These are phyloP conservation scores for Suillus bovinus DNA, from an alignment of 768 basidiomycete species.

Conservation along the genomic window DNA sequence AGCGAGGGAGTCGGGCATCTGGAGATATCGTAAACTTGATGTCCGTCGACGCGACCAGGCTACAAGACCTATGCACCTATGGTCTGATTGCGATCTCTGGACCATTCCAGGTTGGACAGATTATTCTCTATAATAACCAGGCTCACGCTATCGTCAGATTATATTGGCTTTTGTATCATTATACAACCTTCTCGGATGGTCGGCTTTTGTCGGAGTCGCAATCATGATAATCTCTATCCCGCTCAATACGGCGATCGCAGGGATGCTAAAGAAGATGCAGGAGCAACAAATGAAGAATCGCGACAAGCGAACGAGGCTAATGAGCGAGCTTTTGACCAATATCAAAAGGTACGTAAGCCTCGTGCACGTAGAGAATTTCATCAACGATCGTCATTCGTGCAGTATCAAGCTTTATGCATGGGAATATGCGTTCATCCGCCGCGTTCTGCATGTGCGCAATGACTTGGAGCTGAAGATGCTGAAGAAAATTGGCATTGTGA, in stretches of 20 bases:
- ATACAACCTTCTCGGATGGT: constrained; percentile 89
- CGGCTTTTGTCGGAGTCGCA: constrained; percentile 85
- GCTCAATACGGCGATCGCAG: constrained; percentile 71
- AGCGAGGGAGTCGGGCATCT: constrained; percentile 66
- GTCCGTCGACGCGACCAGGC: constrained; percentile 79
- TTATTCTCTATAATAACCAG: not conserved
- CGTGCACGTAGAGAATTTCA: not conserved
- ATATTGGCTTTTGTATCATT: constrained; percentile 86
- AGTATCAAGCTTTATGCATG: constrained; percentile 93
- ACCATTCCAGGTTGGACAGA: constrained; percentile 66
- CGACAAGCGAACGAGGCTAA: constrained; percentile 78
- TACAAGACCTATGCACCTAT: constrained; percentile 82
- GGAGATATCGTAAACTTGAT: constrained; percentile 96
- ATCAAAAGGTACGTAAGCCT: constrained; percentile 65
- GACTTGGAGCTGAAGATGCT: constrained; percentile 82
- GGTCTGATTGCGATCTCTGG: constrained; percentile 85
- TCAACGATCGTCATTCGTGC: not conserved
- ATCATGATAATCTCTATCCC: constrained; percentile 87
- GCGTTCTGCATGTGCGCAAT: constrained; percentile 79
- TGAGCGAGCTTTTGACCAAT: constrained; percentile 92
- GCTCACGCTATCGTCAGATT: constrained; percentile 47
- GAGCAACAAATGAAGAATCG: constrained; percentile 92
- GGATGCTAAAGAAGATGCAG: constrained; percentile 73
- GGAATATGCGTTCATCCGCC: constrained; percentile 88
- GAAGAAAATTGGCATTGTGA: constrained; percentile 75